These are phyloP conservation scores for Malbranchea zuffiana DNA, from an alignment of 2,329 filamentous ascomycete genomes.

Conservation along the genomic window DNA sequence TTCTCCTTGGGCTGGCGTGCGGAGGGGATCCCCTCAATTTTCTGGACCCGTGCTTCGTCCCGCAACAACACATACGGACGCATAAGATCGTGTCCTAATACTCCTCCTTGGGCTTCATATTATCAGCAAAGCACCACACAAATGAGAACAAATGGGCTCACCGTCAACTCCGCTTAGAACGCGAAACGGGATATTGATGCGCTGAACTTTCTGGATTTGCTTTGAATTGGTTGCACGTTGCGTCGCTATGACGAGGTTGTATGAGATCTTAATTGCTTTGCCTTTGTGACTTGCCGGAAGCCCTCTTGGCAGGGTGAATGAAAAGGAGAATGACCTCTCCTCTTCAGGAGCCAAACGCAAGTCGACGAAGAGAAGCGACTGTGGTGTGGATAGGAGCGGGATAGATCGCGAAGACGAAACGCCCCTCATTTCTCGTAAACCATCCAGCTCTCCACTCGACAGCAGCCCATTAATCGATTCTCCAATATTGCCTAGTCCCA, in stretches of 20 bases:
- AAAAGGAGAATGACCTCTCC: constrained; percentile 76
- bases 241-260: constrained; percentile 82
- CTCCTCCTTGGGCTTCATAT: constrained; percentile 56
- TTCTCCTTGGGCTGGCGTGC: constrained; percentile 32
- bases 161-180: constrained; percentile 87
- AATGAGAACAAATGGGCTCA: constrained; percentile 19
- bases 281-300: constrained; percentile 86
- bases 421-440: constrained; percentile 89
- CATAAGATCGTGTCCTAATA: constrained; percentile 89
- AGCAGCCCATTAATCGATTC: constrained; percentile 80
- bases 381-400: constrained; percentile 84
- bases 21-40: constrained; percentile 29
- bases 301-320: constrained; percentile 73
- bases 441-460: constrained; percentile 78
- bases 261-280: constrained; percentile 86
- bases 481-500: constrained; percentile 81
- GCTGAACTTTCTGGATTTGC: constrained; percentile 69
- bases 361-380: constrained; percentile 93
- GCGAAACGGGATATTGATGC: constrained; percentile 86
- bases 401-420: constrained; percentile 76
- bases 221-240: constrained; percentile 69
- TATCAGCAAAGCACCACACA: constrained; percentile 2
- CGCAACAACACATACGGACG: constrained; percentile 80
- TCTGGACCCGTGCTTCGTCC: constrained; percentile 62
- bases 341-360: constrained; percentile 78